phyloP scores from a whole-genome alignment of 441 rosid genomes.

The Corymbia calophylla region DNA sequence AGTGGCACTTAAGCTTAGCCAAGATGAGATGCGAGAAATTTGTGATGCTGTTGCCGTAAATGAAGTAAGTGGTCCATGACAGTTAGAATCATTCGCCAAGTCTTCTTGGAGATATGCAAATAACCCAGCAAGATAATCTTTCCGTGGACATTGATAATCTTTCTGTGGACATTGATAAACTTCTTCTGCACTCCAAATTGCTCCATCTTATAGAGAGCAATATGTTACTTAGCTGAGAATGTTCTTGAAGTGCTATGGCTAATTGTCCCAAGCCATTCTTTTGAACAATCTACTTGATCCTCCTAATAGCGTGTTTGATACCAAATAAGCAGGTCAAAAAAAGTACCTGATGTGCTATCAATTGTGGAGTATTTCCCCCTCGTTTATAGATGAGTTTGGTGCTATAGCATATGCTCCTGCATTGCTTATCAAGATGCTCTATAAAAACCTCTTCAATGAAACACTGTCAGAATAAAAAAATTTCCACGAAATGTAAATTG shows the following conservation, averaged over 20 bases:
- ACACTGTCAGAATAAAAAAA: background rate
- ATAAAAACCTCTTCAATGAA: background rate
- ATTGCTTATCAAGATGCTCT: background rate
- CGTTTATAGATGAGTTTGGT: background rate
- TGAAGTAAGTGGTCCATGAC: slow-evolving; percentile 23
- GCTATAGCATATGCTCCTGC: background rate
- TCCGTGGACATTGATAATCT: too few relatives aligned
- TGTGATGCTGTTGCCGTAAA: slow-evolving; percentile 13
- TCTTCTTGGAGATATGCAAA: slow-evolving; percentile 16
- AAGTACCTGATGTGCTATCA: too few relatives aligned
- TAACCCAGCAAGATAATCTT: slow-evolving; percentile 6
- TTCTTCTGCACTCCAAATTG: too few relatives aligned
- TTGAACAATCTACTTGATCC: too few relatives aligned
- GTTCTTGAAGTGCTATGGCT: background rate
- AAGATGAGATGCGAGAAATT: slow-evolving; percentile 21
- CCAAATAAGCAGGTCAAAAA: too few relatives aligned
- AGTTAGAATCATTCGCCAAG: background rate
- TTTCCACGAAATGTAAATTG: background rate
- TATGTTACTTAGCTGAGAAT: background rate
- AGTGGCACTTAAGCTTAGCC: slow-evolving; percentile 10
- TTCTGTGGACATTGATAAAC: background rate
- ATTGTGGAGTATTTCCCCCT: background rate
- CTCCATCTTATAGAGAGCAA: too few relatives aligned
- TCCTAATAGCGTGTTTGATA: too few relatives aligned
- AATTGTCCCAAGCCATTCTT: background rate